A percentile compares a stretch with the other conserved stretches of the same genome.
phyloP scores from a whole-genome alignment of 2,329 filamentous ascomycete species.

The Penicillium brevicompactum region DNA sequence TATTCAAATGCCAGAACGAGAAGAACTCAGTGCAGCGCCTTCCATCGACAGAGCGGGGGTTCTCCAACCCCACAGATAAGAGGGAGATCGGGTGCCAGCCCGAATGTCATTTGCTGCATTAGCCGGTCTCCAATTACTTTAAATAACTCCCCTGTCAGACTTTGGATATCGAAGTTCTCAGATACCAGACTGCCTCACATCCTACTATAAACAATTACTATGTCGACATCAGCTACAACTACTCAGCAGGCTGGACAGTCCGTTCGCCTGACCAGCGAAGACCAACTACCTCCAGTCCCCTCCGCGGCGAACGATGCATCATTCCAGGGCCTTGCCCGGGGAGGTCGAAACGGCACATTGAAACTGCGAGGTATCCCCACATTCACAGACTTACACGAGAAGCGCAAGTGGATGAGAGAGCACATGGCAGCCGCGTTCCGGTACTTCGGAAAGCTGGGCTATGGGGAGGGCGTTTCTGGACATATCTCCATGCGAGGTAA shows the following conservation, averaged over 20 bases:
- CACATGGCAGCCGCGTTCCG: constrained; percentile 48
- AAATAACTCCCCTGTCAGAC: neutral
- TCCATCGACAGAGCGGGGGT: constrained; percentile 21
- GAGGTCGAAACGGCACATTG: constrained; percentile 37
- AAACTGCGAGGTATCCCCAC: constrained; percentile 42
- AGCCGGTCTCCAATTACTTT: neutral
- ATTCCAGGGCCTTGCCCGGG: constrained; percentile 41
- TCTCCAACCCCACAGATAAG: constrained; percentile 16
- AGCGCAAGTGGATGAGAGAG: constrained; percentile 57
- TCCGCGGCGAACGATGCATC: constrained; percentile 28
- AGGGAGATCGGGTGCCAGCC: neutral
- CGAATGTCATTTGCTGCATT: neutral
- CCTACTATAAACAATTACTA: neutral
- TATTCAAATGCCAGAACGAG: neutral
- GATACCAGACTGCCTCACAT: no score
- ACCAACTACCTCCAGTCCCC: constrained; percentile 22
- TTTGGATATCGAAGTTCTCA: no score
- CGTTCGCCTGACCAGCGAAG: constrained; percentile 21
- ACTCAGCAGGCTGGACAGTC: constrained; percentile 18
- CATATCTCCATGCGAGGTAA: constrained; percentile 46
- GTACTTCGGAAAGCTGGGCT: constrained; percentile 44
- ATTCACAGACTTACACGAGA: constrained; percentile 44
- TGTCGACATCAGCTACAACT: constrained; percentile 20
- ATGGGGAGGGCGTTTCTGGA: constrained; percentile 45
- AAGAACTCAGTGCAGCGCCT: constrained; percentile 10